These are phyloP conservation scores for Tulasnella sp. DNA, from an alignment of 768 basidiomycete species.

Conservation along the genomic window DNA sequence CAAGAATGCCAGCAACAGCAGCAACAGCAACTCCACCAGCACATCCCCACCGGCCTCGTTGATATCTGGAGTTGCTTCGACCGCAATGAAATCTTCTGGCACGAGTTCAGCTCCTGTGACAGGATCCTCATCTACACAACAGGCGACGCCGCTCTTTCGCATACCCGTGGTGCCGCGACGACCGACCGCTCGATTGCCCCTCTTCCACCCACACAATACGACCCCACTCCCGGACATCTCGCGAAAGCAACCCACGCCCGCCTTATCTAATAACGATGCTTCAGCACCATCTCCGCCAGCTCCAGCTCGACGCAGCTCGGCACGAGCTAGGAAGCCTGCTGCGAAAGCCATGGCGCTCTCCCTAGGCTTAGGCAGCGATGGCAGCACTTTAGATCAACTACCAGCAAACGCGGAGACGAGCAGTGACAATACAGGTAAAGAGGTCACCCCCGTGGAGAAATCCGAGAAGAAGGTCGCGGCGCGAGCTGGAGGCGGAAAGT, in stretches of 20 bases:
- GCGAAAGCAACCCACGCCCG: neutral
- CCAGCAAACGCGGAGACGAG: neutral
- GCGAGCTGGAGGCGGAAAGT: neutral
- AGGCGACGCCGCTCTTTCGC: neutral
- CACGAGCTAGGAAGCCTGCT: constrained; percentile 11
- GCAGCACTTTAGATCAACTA: constrained; percentile 9
- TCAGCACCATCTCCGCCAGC: neutral
- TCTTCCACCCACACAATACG: constrained; percentile 15
- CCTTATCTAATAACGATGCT: neutral
- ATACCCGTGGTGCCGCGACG: constrained; percentile 4
- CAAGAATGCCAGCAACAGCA: neutral
- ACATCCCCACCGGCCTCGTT: neutral
- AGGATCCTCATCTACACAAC: neutral
- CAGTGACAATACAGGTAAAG: neutral
- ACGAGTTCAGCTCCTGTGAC: too few relatives aligned
- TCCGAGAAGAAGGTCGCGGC: constrained; percentile 1
- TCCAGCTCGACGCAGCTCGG: constrained; percentile 6
- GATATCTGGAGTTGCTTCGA: neutral
- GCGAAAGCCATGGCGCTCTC: constrained; percentile 12
- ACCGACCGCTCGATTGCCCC: constrained; percentile 9
- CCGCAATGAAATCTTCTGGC: too few relatives aligned
- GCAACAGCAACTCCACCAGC: constrained; percentile 9
- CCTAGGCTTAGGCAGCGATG: constrained; percentile 12
- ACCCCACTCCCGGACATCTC: constrained; percentile 12
- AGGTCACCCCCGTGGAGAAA: neutral